Evolutionary conservation across 108 stramenopile species (phyloP).

Genomic region (Epipyxis sp.): DNA sequence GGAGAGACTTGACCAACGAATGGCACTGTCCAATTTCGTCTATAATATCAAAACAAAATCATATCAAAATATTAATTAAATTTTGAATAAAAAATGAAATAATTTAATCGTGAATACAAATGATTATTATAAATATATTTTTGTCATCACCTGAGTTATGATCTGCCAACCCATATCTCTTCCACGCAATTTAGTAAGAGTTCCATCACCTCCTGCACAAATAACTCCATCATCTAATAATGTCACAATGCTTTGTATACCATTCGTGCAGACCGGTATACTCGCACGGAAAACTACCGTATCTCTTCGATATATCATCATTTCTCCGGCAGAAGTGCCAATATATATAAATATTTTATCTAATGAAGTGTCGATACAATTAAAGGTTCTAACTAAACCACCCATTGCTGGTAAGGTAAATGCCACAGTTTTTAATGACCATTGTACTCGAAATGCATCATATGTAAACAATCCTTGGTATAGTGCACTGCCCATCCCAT

Average conservation of each 20-base stretch:
- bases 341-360: constrained; percentile 38
- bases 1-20: constrained; percentile 8
- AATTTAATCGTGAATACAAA: too few relatives aligned
- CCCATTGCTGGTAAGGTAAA: constrained; percentile 39
- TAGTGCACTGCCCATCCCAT: constrained; percentile 25
- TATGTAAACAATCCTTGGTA: constrained; percentile 41
- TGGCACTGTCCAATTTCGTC: not conserved
- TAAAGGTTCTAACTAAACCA: constrained; percentile 44
- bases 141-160: constrained; percentile 9
- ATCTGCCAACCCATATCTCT: constrained; percentile 50
- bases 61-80: too few relatives aligned
- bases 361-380: not conserved
- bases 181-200: constrained; percentile 35
- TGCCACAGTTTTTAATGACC: constrained; percentile 32
- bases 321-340: constrained; percentile 54
- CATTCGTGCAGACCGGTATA: constrained; percentile 30
- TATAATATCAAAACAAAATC: not conserved
- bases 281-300: constrained; percentile 11
- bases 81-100: too few relatives aligned
- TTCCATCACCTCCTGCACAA: constrained; percentile 28
- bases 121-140: too few relatives aligned
- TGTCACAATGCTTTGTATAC: constrained; percentile 9
- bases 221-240: not conserved
- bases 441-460: constrained; percentile 48
- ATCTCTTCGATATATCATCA: constrained; percentile 43